Evolutionary conservation across 352 stramenopile species (phyloP), one percentile per base, ranked within the genome.

Genomic region (Pythium coloratum): DNA sequence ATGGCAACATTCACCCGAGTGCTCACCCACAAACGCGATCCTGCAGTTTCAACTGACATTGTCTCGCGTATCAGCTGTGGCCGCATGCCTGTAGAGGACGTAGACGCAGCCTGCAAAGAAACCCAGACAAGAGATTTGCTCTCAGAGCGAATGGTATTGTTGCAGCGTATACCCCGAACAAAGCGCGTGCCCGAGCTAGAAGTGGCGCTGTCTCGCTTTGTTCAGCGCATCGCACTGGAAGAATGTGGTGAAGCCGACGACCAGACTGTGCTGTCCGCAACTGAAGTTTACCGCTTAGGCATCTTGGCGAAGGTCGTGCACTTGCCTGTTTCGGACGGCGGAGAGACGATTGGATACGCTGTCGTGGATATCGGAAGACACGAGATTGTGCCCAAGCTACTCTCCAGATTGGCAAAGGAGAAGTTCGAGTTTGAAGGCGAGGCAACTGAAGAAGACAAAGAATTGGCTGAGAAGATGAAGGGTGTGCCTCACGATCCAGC

Each of bases 191-290:
- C 64, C 1, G 75, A 84, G 9, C 62, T 93, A 24, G 51, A 71
- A 40, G 34, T 55, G 6, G 74, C 71, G 1, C 28, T 93, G 6
- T 88, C 83, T 32, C 82, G 78, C 6, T 91, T 83, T 54, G 68
- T 93, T 28, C 68, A 83, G 16, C 85, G 88, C 50, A 59, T 92
- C 14, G 81, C 83, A 30, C 72, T 91, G 20, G 81, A 93, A 56
- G 84, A 90, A 46, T 93, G 83, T 38, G 85, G 85, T 8, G 85
- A 91, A 75, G 82, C 81, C 3, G 85, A 93, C 42, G 85, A 93
- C 58, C 80, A 89, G 51, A 93, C 80, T 34, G 84, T 91, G 20
- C 81, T 84, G 47, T 92, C 82, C 12, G 86, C 86, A 6, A 79
- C 82, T 13, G 75, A 86, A 30, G 76, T 85, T 0, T 81, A 78